Evolutionary conservation across 306 rosid genomes (phyloP), one percentile per base, ranked within the genome.

Genomic region (Medicago lupulina): DNA sequence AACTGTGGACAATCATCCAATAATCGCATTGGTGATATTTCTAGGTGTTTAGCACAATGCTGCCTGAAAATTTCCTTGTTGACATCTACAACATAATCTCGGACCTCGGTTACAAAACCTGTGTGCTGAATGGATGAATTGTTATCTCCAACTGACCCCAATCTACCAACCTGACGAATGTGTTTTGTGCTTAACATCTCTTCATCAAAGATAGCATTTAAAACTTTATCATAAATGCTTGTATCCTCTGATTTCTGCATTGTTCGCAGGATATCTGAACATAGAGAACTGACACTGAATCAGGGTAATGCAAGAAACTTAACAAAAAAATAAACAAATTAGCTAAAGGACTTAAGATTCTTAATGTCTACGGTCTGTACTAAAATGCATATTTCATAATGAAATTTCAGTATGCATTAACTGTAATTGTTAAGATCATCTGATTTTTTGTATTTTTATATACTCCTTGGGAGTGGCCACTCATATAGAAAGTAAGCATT

Each of bases 171-270:
- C 70, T 68, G 89, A 71, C 78, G 86, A 62, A 81, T 83, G 77
- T 84, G 87, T 71, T 88, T 88, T 83, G 89, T 67, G 75, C 80
- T 83, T 86, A 82, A 68, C 79, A 86, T 80, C 80, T 91, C 96
- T 80, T 92, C 90, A 21, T 92, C 93, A 80, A 92, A 94, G 47
- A 94, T 86, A 74, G 98, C 92, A 88, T 87, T 85, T 58, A 94
- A 85, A 78, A 94, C 90, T 87, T 86, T 94, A 75, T 90, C 93
- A n/a, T 90, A 94, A 67, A 92, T 77, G 79, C 87, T 94, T 70
- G 87, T 76, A 80, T 94, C 96, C 83, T 94, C 98, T 11, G 97
- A 87, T 70, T 88, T 85, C 85, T 85, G 92, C 98, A 94, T 94
- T 67, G 90, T 88, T 73, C 84, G 93, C 40, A 94, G 75, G 76